A percentile compares a stretch with the other conserved stretches of the same genome.
Evolutionary conservation across 495 filamentous ascomycete genomes (phyloP).

Genomic region (Aspergillus asperescens): DNA sequence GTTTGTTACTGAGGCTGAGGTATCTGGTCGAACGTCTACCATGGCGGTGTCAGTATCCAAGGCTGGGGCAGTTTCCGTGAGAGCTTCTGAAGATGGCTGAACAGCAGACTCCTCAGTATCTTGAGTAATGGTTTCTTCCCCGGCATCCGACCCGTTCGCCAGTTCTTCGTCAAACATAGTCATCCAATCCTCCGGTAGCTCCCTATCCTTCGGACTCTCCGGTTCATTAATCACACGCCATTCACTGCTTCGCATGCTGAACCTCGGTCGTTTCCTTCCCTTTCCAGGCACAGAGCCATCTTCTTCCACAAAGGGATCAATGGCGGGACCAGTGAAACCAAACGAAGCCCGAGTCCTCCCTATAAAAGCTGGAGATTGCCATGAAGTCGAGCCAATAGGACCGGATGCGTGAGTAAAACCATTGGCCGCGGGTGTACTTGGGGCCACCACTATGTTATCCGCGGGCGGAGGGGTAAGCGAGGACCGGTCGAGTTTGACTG

Average conservation of each 20-base stretch:
- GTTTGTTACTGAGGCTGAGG: not conserved
- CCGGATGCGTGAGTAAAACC: slow-evolving; percentile 3
- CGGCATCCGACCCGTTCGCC: slow-evolving; percentile 14
- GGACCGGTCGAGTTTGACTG: slow-evolving; percentile 46
- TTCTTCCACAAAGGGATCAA: slow-evolving; percentile 67
- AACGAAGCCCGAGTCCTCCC: slow-evolving; percentile 59
- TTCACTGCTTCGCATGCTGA: slow-evolving; percentile 58
- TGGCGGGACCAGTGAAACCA: slow-evolving; percentile 51
- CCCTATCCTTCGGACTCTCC: slow-evolving; percentile 56
- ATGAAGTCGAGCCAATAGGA: slow-evolving; percentile 27
- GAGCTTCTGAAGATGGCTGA: not conserved
- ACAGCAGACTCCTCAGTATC: not conserved
- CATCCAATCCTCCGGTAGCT: slow-evolving; percentile 26
- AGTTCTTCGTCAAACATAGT: slow-evolving; percentile 35
- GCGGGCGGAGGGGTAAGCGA: slow-evolving; percentile 15
- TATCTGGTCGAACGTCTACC: not conserved
- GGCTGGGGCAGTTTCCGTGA: not conserved
- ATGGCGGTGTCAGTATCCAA: not conserved
- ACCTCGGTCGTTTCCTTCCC: slow-evolving; percentile 66
- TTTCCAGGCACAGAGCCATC: slow-evolving; percentile 58
- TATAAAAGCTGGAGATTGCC: slow-evolving; percentile 72
- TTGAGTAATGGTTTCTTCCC: slow-evolving; percentile 1
- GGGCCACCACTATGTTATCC: slow-evolving; percentile 18
- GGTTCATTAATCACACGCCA: slow-evolving; percentile 70
- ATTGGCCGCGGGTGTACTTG: slow-evolving; percentile 25